Evolutionary conservation across 176 grass and related monocot genomes (phyloP), one percentile per base, ranked within the genome.

Genomic region (sorghum (Sorghum bicolor)): DNA sequence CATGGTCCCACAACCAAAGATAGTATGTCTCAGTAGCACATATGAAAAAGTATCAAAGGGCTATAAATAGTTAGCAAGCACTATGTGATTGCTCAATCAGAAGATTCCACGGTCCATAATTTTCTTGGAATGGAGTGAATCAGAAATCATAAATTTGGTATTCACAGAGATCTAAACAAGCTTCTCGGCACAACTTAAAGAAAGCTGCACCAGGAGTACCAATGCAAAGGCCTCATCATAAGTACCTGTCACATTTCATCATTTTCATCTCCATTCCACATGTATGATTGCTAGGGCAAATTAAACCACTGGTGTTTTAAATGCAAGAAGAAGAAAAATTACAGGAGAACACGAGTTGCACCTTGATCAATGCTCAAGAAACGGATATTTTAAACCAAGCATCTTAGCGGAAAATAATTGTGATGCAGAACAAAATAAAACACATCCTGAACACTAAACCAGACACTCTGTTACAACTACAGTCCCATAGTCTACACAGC

Each of bases 191-290:
- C 87, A 93, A 82, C 85, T 87, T 72, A 82, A 55, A 37, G 63
- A 82, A 87, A 93, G 87, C 81, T 87, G 91, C 85, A 87, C 84
- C 84, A 75, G 61, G 84, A 90, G 84, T 84, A 89, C 85, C 87
- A 65, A 67, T 82, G 87, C 87, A 79, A 77, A 90, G 57, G 85
- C 50, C 81, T 86, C 41, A 10, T 93, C 87, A 90, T 90, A 93
- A 90, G 91, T 93, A 93, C 84, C 91, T 93, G 91, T 90, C 85
- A 72, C 78, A 78, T 66, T 93, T 93, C 91, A 85, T 93, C 87
- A 90, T 87, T 90, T 93, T 79, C 87, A 87, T 68, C 91, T 87
- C 91, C 81, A 90, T 87, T 87, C 76, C 68, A 34, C 0, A 72
- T 65, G 36, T 67, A 48, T 3, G 4, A 50, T 26, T 37, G 48